phyloP scores from a whole-genome alignment of 306 rosid species.

The Pyrus betulifolia region DNA sequence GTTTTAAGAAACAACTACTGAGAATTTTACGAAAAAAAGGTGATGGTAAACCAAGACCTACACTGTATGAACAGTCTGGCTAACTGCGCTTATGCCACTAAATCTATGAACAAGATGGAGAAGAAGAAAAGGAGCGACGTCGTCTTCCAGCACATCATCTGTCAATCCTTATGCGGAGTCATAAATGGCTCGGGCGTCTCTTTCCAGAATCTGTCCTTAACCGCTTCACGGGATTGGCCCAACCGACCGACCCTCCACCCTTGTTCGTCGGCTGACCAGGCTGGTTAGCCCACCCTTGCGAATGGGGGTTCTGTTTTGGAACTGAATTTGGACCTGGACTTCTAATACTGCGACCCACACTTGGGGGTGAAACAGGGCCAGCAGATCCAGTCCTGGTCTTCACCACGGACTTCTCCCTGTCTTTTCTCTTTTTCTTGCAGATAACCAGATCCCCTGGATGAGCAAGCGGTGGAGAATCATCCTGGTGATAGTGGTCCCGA shows the following conservation, averaged over 20 bases:
- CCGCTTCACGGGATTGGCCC: conserved; percentile 92
- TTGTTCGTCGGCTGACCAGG: conserved; percentile 53
- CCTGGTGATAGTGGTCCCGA: conserved; percentile 62
- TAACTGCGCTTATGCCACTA: conserved; percentile 35
- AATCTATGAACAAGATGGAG: conserved; percentile 19
- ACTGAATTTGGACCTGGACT: conserved; percentile 55
- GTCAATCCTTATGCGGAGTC: conserved; percentile 23
- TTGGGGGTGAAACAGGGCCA: conserved; percentile 71
- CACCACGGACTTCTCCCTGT: conserved; percentile 57
- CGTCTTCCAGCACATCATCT: conserved; percentile 21
- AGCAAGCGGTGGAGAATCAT: conserved; percentile 48
- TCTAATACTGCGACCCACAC: conserved; percentile 45
- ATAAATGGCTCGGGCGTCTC: conserved; percentile 87
- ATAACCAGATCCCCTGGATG: conserved; percentile 95
- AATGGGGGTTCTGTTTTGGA: conserved; percentile 36
- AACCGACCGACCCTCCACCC: conserved; percentile 52
- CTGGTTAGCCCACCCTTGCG: conserved; percentile 58
- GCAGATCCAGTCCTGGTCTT: conserved; percentile 54
- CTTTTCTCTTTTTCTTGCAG: conserved; percentile 94
- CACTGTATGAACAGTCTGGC: conserved; percentile 44
- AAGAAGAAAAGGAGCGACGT: conserved; percentile 4
- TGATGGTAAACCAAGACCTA: conserved; percentile 27
- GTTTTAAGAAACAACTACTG: conserved; percentile 11
- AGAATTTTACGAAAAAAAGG: conserved; percentile 24
- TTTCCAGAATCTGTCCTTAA: conserved; percentile 82